Evolutionary conservation across 2,329 filamentous ascomycete genomes (phyloP), one percentile per base, ranked within the genome.

Genomic region (Xylariaceae sp.): DNA sequence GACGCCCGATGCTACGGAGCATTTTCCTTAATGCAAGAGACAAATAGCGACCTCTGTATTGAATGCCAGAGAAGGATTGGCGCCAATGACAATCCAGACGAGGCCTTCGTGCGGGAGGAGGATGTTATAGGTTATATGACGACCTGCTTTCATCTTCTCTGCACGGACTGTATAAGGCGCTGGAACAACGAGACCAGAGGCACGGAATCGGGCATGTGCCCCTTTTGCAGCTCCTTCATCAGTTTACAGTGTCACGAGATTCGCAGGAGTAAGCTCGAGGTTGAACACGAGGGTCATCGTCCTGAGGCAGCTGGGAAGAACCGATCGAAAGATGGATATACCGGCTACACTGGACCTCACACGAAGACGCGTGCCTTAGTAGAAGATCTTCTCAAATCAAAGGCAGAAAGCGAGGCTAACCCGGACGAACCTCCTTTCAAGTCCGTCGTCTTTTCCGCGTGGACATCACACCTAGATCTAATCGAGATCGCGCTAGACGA

Each of bases 391-490:
- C 66, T 86, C 1, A 72, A 75, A 40, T 80, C 82, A 41, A 80
- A 82, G 46, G 72, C 73, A 1, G 79, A 84, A 61, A 88, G 82
- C 48, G 74, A 77, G 29, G 70, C 69, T 0, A 72, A 79, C 8
- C 79, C 82, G 0, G 69, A 78, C 10, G 80, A 91, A 59, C 78
- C 81, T 1, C 91, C 91, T 0, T 86, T 88, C 67, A 97, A 95
- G 65, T 93, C 88, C 21, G 90, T 98, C 12, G 83, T 98, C 6
- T 97, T 97, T 67, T 95, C 90, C 0, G 85, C 84, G n/a, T 97
- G 93, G 91, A 97, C 93, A 0, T 85, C 86, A 0, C 91, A 97
- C 62, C 80, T 98, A 14, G 91, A 97, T 63, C 79, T 98, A 17
- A 95, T 98, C 55, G 83, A 93, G 61, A 75, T 88, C 40, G 92